Evolutionary conservation across 176 grass and related monocot species (phyloP).

Genomic region (Lolium rigidum): DNA sequence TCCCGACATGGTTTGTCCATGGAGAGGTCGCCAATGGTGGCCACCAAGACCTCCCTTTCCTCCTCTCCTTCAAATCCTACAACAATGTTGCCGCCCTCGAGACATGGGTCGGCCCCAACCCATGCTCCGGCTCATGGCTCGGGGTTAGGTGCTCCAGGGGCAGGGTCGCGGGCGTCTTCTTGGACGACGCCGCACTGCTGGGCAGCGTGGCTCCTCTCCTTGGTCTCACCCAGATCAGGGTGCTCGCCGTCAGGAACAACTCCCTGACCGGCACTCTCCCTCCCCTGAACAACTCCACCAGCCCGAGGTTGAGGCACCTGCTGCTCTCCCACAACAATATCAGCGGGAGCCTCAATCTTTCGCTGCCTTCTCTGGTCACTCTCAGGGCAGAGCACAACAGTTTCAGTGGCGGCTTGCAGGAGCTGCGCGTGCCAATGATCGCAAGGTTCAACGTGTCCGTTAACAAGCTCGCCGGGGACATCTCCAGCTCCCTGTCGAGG

Average conservation of each 20-base stretch:
- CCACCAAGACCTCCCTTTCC: slow-evolving; percentile 46
- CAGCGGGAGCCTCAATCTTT: slow-evolving; percentile 38
- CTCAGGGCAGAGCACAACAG: slow-evolving; percentile 57
- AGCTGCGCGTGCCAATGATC: slow-evolving; percentile 34
- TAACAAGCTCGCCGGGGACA: slow-evolving; percentile 54
- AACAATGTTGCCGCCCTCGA: slow-evolving; percentile 19
- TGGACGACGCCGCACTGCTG: slow-evolving; percentile 48
- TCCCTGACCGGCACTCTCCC: slow-evolving; percentile 48
- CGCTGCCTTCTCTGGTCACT: slow-evolving; percentile 51
- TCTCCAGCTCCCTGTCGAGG: slow-evolving; percentile 44
- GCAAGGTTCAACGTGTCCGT: slow-evolving; percentile 56
- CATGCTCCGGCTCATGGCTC: slow-evolving; percentile 62
- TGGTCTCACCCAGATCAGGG: slow-evolving; percentile 37
- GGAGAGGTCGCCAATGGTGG: slow-evolving; percentile 37
- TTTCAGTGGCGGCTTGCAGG: slow-evolving; percentile 50
- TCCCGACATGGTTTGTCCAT: neutral
- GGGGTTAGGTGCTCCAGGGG: slow-evolving; percentile 55
- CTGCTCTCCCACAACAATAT: slow-evolving; percentile 56
- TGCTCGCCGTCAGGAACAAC: slow-evolving; percentile 63
- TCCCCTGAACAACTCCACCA: slow-evolving; percentile 44
- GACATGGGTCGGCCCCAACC: slow-evolving; percentile 55
- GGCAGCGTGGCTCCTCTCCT: slow-evolving; percentile 59
- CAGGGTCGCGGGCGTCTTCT: slow-evolving; percentile 54
- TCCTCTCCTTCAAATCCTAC: slow-evolving; percentile 61
- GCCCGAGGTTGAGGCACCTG: slow-evolving; percentile 53